A percentile compares a stretch with the other conserved stretches of the same genome.
Conservation (phyloP, 768 basidiomycete genomes). For the Tephrocybe rancida region DNA sequence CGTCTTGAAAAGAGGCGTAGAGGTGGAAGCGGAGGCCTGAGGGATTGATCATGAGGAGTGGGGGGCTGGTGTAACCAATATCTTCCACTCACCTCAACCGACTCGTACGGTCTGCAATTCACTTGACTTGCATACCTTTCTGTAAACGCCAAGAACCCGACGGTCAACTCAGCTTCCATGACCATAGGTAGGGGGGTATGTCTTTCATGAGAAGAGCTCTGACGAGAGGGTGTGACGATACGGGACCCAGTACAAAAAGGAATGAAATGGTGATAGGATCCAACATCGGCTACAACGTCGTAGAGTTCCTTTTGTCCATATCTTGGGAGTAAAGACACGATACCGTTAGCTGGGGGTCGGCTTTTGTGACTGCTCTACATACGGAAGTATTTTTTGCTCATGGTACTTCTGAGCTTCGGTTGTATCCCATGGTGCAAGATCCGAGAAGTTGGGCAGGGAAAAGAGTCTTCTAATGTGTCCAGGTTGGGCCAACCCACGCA, state of each 20-base stretch:
- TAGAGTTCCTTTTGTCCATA: conserved; percentile 83
- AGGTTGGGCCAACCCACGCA: neutral
- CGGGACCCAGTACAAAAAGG: conserved; percentile 85
- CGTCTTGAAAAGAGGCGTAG: conserved; percentile 73
- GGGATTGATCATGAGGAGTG: neutral
- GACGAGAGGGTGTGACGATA: conserved; percentile 47
- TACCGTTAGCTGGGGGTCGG: conserved; percentile 7
- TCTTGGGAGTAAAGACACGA: conserved; percentile 40
- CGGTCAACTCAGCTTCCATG: conserved; percentile 84
- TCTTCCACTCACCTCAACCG: conserved; percentile 66
- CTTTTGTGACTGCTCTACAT: conserved; percentile 32
- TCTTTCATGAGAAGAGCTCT: conserved; percentile 18
- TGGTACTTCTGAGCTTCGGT: conserved; percentile 66
- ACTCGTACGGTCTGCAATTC: conserved; percentile 74
- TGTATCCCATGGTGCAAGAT: conserved; percentile 38
- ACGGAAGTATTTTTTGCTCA: conserved; percentile 90
- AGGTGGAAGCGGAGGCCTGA: conserved; percentile 72
- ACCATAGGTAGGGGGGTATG: conserved; percentile 33
- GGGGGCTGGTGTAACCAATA: neutral
- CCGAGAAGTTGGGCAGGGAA: conserved; percentile 52
- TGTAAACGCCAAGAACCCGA: conserved; percentile 84
- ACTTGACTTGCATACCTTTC: conserved; percentile 91
- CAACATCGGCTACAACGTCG: conserved; percentile 84
- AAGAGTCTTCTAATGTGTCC: conserved; percentile 39
- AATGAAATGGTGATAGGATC: conserved; percentile 82